A percentile compares a stretch with the other conserved stretches of the same genome.
Conservation (phyloP, 352 stramenopile genomes). For the Phytophthora chlamydospora region DNA sequence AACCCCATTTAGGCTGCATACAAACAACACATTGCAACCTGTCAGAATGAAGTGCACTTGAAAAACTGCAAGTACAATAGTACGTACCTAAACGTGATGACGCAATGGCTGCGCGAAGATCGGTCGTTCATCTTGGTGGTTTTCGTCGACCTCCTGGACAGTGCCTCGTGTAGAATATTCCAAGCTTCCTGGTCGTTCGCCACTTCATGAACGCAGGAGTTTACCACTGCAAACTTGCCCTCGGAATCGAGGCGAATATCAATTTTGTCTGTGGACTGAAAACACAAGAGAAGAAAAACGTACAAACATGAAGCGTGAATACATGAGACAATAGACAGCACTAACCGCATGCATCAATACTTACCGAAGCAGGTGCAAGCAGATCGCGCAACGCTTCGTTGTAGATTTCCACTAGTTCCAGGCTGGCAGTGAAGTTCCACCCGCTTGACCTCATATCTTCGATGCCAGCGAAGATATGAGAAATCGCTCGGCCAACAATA, state of each 20-base stretch:
- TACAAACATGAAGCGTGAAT: background rate
- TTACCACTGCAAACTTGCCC: constrained; percentile 67
- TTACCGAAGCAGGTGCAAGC: constrained; percentile 66
- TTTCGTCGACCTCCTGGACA: constrained; percentile 75
- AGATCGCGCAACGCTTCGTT: constrained; percentile 97
- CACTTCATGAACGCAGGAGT: constrained; percentile 66
- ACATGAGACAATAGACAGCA: constrained; percentile 7
- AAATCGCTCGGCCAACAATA: constrained; percentile 81
- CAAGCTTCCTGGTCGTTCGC: constrained; percentile 66
- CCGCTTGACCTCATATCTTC: constrained; percentile 64
- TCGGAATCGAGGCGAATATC: constrained; percentile 72
- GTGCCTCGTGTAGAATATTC: constrained; percentile 66
- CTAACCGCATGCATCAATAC: constrained; percentile 6
- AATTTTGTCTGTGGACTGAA: constrained; percentile 69
- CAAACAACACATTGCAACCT: background rate
- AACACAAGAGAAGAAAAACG: background rate
- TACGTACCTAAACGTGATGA: constrained; percentile 83
- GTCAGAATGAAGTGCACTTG: background rate
- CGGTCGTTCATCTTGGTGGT: constrained; percentile 86
- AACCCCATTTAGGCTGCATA: constrained; percentile 57
- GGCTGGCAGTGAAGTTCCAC: constrained; percentile 73
- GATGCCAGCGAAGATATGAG: constrained; percentile 78
- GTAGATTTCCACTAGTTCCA: constrained; percentile 97
- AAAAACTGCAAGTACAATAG: background rate
- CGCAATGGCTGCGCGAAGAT: constrained; percentile 85